phyloP scores from a whole-genome alignment of 2,329 filamentous ascomycete species.

The Chaetomiaceae sp. region DNA sequence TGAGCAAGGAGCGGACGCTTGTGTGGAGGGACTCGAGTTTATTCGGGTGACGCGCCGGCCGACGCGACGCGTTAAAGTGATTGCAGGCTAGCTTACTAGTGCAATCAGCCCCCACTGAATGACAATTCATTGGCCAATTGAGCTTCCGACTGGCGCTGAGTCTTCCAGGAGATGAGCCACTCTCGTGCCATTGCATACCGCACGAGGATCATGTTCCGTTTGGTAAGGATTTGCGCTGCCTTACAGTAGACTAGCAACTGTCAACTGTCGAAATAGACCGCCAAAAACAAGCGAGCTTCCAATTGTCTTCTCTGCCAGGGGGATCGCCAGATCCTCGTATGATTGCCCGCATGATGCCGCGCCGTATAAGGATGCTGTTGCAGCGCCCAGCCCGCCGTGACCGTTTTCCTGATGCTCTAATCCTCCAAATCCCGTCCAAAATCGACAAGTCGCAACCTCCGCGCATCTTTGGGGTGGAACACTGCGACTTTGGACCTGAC shows the following conservation, averaged over 20 bases:
- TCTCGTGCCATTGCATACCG: too few relatives aligned
- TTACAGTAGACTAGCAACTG: too few relatives aligned
- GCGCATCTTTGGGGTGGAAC: conserved; percentile 62
- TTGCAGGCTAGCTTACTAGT: too few relatives aligned
- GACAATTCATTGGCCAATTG: neutral
- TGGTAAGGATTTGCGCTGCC: too few relatives aligned
- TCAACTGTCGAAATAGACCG: neutral
- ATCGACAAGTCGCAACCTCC: conserved; percentile 55
- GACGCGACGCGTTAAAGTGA: conserved; percentile 18
- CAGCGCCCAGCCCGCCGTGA: neutral
- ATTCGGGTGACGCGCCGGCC: conserved; percentile 12
- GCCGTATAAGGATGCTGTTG: neutral
- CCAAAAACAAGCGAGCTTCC: neutral
- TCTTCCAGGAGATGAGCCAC: too few relatives aligned
- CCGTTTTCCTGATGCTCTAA: conserved; percentile 30
- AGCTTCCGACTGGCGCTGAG: too few relatives aligned
- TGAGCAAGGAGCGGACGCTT: neutral
- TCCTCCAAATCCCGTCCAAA: conserved; percentile 61
- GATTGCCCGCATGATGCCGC: conserved; percentile 15
- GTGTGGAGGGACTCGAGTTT: neutral
- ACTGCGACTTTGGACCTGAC: conserved; percentile 62
- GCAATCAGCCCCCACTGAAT: too few relatives aligned
- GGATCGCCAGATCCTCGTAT: conserved; percentile 13
- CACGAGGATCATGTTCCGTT: too few relatives aligned
- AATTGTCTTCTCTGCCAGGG: neutral